Conservation (phyloP, 495 filamentous ascomycete species). For the Chaetomium cochliodes region DNA sequence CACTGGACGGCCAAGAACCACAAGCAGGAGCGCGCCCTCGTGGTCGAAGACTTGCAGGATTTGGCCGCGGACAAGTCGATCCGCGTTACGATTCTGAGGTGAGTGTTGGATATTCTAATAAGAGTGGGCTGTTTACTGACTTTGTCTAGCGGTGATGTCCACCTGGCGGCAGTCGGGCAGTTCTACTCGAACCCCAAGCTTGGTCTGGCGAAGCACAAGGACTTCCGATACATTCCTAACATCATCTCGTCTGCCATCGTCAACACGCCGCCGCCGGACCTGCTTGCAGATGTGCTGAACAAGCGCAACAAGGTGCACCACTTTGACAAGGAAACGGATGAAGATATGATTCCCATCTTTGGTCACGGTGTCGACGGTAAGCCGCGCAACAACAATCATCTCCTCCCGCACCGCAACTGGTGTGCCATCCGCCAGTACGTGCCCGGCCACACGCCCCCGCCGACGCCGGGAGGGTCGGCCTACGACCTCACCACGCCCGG, state of each 20-base stretch:
- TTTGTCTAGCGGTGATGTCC: slow-evolving; percentile 84
- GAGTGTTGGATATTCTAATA: slow-evolving; percentile 50
- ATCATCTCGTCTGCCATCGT: slow-evolving; percentile 89
- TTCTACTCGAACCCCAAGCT: slow-evolving; percentile 90
- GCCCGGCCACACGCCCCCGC: slow-evolving; percentile 72
- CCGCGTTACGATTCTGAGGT: slow-evolving; percentile 79
- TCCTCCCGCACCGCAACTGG: slow-evolving; percentile 93
- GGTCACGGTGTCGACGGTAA: slow-evolving; percentile 83
- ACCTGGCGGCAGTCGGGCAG: slow-evolving; percentile 87
- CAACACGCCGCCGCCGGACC: slow-evolving; percentile 83
- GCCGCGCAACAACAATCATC: slow-evolving; percentile 80
- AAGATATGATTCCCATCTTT: slow-evolving; percentile 95
- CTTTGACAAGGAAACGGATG: slow-evolving; percentile 78
- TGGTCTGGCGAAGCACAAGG: slow-evolving; percentile 75
- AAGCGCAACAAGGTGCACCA: slow-evolving; percentile 93
- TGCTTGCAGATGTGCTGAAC: slow-evolving; percentile 89
- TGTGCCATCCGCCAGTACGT: slow-evolving; percentile 80
- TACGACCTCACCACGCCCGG: slow-evolving; percentile 41
- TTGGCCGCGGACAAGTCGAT: slow-evolving; percentile 87
- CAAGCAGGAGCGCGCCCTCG: slow-evolving; percentile 80
- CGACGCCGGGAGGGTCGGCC: slow-evolving; percentile 53
- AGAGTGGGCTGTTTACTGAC: neutral
- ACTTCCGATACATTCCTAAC: slow-evolving; percentile 92
- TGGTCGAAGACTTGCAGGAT: slow-evolving; percentile 87
- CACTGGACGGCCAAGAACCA: slow-evolving; percentile 97